Percentiles rank a stretch among this genome's conserved stretches.
phyloP scores from a whole-genome alignment of 352 stramenopile species.

The Phytophthora crassamura region DNA sequence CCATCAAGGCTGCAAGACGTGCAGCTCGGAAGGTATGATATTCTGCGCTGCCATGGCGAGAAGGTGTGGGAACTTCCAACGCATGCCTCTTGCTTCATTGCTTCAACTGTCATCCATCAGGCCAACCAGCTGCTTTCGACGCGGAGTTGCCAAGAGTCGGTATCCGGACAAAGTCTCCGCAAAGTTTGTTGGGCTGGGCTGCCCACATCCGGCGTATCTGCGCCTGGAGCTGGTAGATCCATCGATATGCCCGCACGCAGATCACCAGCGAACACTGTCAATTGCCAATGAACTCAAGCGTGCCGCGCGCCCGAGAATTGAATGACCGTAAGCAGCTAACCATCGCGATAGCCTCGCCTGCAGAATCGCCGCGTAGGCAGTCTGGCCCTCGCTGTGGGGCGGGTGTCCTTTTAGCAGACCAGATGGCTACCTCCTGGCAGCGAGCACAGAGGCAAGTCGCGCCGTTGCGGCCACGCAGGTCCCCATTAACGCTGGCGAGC shows the following conservation, averaged over 20 bases:
- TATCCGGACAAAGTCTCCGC: constrained; percentile 14
- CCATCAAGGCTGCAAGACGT: background rate
- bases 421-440: constrained; percentile 27
- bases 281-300: too few relatives aligned
- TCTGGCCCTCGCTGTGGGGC: constrained; percentile 9
- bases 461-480: constrained; percentile 9
- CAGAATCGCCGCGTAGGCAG: background rate
- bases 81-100: constrained; percentile 1
- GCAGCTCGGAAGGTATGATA: background rate
- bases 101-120: constrained; percentile 12
- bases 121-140: constrained; percentile 8
- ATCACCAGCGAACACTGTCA: too few relatives aligned
- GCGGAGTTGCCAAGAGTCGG: constrained; percentile 1
- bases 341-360: too few relatives aligned
- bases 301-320: too few relatives aligned
- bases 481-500: constrained; percentile 10
- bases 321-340: too few relatives aligned
- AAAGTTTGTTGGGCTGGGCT: constrained; percentile 2
- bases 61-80: background rate
- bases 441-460: constrained; percentile 7
- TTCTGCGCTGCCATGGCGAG: background rate
- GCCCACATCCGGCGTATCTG: constrained; percentile 19
- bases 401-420: constrained; percentile 32
- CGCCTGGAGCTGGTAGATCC: background rate
- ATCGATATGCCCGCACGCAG: too few relatives aligned